A percentile compares a stretch with the other conserved stretches of the same genome.
These are phyloP conservation scores for Fusarium graminum DNA, from an alignment of 2,329 filamentous ascomycete genomes.

Conservation along the genomic window DNA sequence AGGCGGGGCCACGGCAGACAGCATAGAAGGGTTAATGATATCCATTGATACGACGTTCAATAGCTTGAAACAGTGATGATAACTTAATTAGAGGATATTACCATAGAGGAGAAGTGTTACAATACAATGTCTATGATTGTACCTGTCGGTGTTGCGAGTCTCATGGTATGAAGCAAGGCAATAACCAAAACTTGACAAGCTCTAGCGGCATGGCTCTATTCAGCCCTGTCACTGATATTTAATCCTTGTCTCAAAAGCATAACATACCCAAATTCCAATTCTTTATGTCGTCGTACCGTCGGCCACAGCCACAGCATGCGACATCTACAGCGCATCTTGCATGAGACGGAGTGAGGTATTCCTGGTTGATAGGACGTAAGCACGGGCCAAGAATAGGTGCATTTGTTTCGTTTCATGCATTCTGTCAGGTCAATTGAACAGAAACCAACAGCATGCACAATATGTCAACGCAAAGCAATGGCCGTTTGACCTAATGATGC, in stretches of 20 bases:
- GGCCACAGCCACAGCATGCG: constrained; percentile 1
- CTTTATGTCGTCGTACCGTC: neutral
- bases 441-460: neutral
- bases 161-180: neutral
- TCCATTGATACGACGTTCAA: too few relatives aligned
- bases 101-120: too few relatives aligned
- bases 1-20: constrained; percentile 15
- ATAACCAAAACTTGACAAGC: neutral
- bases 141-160: too few relatives aligned
- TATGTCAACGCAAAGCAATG: neutral
- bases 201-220: neutral
- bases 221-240: too few relatives aligned
- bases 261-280: neutral
- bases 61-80: too few relatives aligned
- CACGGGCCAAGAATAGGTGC: neutral
- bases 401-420: constrained; percentile 10
- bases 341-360: constrained; percentile 10
- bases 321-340: constrained; percentile 42
- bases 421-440: constrained; percentile 1
- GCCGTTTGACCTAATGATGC: neutral
- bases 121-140: too few relatives aligned
- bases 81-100: too few relatives aligned
- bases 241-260: neutral
- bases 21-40: neutral
- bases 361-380: neutral